Base-by-base conservation (phyloP, 1,284 basidiomycete species). In the Fomitopsis pinicola region DNA sequence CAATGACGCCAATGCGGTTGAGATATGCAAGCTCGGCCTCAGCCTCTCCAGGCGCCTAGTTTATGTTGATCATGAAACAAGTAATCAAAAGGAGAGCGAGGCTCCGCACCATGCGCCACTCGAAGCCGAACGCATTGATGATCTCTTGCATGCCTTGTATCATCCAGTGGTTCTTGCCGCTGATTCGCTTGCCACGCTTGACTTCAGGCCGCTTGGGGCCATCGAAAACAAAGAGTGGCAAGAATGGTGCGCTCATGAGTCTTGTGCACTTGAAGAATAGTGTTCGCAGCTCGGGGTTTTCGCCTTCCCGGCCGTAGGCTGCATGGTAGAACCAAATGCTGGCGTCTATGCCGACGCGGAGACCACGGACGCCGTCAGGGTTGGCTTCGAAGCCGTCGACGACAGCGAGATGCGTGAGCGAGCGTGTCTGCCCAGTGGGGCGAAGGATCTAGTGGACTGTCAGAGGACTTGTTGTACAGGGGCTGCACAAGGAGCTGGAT, bases 1-100 rank as follows among this genome's bases (percentile, higher is more conserved):
- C 97, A 58, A 98, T 90, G 59, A 91, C 75, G 0, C 93, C 94
- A 38, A 88, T 83, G 4, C 80, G 77, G 68, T 94, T 95, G 64
- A 98, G 80, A 63, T 90, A 89, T 0, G 97, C 97, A 0, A 99
- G 80, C 71, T 99, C 97, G 0, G 97, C 97, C 74, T 99, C 97
- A 0, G 97, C 97, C 75, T 98, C 97, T 12, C 94, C 97, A 0
- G 93, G 93, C 5, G 97, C 97, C 85, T 91, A 63, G 4, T 1
- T 9, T 33, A 2, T n/a, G 14, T 19, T 58, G 14, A 48, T 59
- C 28, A n/a, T 5, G 7, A n/a, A 45, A 19, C 6, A 38, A 5
- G 12, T 3, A 17, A 7, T 12, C 9, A 35, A 7, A 35, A 19
- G 19, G 45, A 26, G 2, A 59, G 22, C 59, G 36, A 30, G 36